A percentile compares a stretch with the other conserved stretches of the same genome.
phyloP scores from a whole-genome alignment of 148 eudicot species.

The Chenopodium formosanum region DNA sequence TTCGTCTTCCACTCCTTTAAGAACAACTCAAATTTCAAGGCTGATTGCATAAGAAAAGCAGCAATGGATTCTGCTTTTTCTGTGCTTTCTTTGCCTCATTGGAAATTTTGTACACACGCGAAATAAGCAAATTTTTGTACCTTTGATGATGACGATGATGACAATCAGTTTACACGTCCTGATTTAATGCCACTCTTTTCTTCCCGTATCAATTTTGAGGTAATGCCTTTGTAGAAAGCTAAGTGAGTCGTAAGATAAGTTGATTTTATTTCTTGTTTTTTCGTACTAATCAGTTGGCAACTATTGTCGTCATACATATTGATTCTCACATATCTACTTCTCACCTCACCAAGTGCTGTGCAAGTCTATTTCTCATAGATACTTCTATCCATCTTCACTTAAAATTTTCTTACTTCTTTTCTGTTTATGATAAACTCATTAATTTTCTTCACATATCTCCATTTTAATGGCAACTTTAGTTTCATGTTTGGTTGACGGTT shows the following conservation, averaged over 20 bases:
- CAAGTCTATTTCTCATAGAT: too few relatives aligned
- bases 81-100: constrained; percentile 1
- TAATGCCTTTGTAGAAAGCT: not conserved
- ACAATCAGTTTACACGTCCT: not conserved
- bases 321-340: too few relatives aligned
- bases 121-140: constrained; percentile 26
- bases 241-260: not conserved
- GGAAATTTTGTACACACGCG: constrained; percentile 13
- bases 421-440: too few relatives aligned
- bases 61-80: not conserved
- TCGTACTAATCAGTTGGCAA: too few relatives aligned
- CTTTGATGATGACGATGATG: constrained; percentile 20
- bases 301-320: too few relatives aligned
- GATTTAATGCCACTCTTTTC: not conserved
- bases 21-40: not conserved
- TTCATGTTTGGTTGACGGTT: too few relatives aligned
- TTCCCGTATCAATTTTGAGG: not conserved
- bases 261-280: not conserved
- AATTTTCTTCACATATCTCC: too few relatives aligned
- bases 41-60: not conserved
- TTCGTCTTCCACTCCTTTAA: not conserved
- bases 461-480: too few relatives aligned
- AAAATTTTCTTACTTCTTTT: too few relatives aligned
- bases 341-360: too few relatives aligned
- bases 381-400: too few relatives aligned